phyloP scores from a whole-genome alignment of 2,329 filamentous ascomycete species.

The Arachnopeziza araneosa region DNA sequence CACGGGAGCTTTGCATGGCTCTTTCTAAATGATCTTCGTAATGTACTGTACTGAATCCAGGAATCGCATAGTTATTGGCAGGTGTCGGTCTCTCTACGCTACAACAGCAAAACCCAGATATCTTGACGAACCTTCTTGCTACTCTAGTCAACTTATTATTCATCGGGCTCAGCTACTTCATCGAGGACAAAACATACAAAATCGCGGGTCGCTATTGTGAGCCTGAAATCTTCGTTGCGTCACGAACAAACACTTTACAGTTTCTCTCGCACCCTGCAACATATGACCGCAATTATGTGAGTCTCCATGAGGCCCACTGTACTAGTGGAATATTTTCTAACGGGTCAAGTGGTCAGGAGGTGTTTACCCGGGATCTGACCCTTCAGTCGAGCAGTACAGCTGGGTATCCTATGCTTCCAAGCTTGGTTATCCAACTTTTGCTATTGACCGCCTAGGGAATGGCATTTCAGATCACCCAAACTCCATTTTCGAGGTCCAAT shows the following conservation, averaged over 20 bases:
- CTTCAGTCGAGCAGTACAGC: slow-evolving; percentile 6
- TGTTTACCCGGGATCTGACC: background rate
- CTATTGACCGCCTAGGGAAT: slow-evolving; percentile 25
- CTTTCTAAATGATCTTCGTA: background rate
- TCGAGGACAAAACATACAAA: slow-evolving; percentile 3
- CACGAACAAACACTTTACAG: slow-evolving; percentile 14
- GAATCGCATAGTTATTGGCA: background rate
- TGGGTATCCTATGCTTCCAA: slow-evolving; percentile 21
- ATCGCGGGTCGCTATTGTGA: slow-evolving; percentile 20
- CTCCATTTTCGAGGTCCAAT: slow-evolving; percentile 15
- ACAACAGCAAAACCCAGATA: background rate
- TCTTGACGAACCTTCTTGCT: background rate
- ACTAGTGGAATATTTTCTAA: slow-evolving; percentile 6
- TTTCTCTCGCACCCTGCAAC: slow-evolving; percentile 21
- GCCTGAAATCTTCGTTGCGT: background rate
- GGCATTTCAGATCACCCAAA: slow-evolving; percentile 14
- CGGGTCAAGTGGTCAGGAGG: slow-evolving; percentile 1
- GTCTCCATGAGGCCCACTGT: slow-evolving; percentile 9
- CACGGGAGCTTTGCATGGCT: background rate
- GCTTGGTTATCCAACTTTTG: slow-evolving; percentile 22
- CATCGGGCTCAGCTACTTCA: background rate
- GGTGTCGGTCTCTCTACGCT: background rate
- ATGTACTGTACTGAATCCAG: background rate
- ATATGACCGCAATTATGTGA: slow-evolving; percentile 13
- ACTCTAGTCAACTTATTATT: background rate